phyloP scores from a whole-genome alignment of 2,329 filamentous ascomycete species.

The Cordyceps militaris region DNA sequence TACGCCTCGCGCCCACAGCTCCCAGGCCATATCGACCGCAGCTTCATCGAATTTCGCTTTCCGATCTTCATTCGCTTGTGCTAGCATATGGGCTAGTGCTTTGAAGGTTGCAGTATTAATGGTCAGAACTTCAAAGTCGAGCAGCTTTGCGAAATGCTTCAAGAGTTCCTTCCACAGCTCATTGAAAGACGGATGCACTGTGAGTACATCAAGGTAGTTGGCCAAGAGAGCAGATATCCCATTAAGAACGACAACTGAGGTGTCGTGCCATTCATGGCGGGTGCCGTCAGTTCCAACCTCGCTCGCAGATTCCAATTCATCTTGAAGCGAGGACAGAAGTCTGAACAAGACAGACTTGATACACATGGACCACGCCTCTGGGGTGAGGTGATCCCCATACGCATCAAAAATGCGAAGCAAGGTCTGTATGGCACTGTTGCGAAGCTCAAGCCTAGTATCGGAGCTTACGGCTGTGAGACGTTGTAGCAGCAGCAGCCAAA shows the following conservation, averaged over 20 bases:
- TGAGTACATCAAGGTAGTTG: constrained; percentile 68
- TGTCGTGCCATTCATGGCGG: constrained; percentile 61
- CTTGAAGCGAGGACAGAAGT: constrained; percentile 64
- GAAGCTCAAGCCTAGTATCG: constrained; percentile 65
- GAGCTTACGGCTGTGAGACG: constrained; percentile 64
- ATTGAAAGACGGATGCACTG: constrained; percentile 58
- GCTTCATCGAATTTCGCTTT: constrained; percentile 39
- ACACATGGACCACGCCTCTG: constrained; percentile 77
- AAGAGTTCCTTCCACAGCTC: constrained; percentile 71
- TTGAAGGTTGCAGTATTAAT: constrained; percentile 66
- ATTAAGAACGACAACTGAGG: constrained; percentile 64
- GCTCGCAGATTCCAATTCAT: constrained; percentile 38
- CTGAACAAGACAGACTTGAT: constrained; percentile 74
- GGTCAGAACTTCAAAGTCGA: constrained; percentile 58
- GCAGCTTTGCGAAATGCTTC: constrained; percentile 56
- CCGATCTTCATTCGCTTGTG: constrained; percentile 36
- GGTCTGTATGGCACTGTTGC: constrained; percentile 86
- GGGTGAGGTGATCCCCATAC: constrained; percentile 71
- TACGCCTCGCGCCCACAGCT: constrained; percentile 61
- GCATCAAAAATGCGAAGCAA: constrained; percentile 87
- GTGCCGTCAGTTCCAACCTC: constrained; percentile 34
- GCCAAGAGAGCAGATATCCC: constrained; percentile 68
- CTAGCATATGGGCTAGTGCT: constrained; percentile 58
- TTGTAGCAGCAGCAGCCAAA: constrained; percentile 73
- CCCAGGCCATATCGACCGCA: constrained; percentile 58